Evolutionary conservation across 768 basidiomycete genomes (phyloP), one percentile per base, ranked within the genome.

Genomic region (Omphalotus guepiniiformis): DNA sequence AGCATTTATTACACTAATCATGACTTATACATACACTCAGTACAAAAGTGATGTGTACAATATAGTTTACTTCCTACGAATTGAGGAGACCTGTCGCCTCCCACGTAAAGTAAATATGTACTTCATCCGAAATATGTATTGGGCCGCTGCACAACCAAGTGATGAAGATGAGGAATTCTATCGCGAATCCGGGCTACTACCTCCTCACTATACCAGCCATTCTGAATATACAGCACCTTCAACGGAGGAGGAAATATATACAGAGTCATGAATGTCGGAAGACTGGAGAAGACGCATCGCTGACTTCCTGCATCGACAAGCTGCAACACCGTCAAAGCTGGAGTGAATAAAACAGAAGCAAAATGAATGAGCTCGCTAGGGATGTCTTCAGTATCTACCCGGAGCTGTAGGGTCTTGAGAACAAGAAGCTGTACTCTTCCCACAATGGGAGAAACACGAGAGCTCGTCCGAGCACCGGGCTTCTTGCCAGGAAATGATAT

Each of bases 341-440:
- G 19, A 80, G 82, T 6, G 73, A 64, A 15, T 64, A 84, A 54
- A 50, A 75, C 74, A 34, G 75, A 72, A 46, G 79, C 63, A 51
- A 83, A 65, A 40, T 70, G 67, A 16, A 72, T 60, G 23, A 86
- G 68, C 55, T 85, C 84, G 40, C 74, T 74, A 30, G 83, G 82
- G 36, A 85, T 78, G 55, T 84, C 79, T 23, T 63, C 64, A 21
- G 74, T 71, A 54, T 77, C 73, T 44, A 82, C 72, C 29, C 66
- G 58, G 18, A 87, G 62, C 29, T 73, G 72, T 22, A 87, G 66
- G 23, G 63, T 63, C 30, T 61, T 59, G 30, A 87, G 73, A 40
- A 52, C 58, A 9, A 74, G 72, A n/a, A 86, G 65, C 19, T 60
- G 47, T 19, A 80, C 62, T 36, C 61, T 54, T 47, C 61, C 54